A percentile compares a stretch with the other conserved stretches of the same genome.
Evolutionary conservation across 1,284 basidiomycete species (phyloP).

Genomic region (Puccinia novopanici): DNA sequence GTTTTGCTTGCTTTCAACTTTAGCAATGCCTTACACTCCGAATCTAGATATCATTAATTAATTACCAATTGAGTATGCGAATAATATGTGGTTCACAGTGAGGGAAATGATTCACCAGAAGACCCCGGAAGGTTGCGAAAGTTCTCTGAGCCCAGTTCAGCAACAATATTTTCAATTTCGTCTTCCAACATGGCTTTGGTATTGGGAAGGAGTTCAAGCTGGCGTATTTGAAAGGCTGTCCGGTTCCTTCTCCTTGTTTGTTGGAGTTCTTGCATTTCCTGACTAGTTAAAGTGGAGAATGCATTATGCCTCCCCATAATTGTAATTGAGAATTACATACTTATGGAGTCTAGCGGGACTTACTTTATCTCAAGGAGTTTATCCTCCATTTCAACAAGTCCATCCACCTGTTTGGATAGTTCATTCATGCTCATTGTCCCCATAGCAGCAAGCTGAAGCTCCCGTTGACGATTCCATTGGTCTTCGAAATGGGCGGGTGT

Average conservation of each 20-base stretch:
- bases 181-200: neutral
- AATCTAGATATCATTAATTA: neutral
- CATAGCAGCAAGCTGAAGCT: neutral
- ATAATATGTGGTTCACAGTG: too few species aligned
- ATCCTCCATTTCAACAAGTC: neutral
- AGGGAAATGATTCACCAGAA: neutral
- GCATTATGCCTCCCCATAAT: too few species aligned
- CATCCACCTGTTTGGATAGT: neutral
- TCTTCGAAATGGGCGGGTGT: neutral
- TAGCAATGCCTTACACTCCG: conserved; percentile 6
- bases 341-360: neutral
- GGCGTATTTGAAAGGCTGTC: neutral
- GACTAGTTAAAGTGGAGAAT: neutral
- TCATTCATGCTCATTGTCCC: neutral
- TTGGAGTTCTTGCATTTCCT: neutral
- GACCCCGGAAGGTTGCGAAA: neutral
- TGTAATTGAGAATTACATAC: neutral
- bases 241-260: neutral
- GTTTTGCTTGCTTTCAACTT: neutral
- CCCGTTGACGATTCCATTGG: neutral
- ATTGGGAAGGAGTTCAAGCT: neutral
- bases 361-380: neutral
- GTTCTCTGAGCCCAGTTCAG: neutral
- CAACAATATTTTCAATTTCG: conserved; percentile 7
- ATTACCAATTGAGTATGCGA: neutral